Evolutionary conservation across 495 filamentous ascomycete species (phyloP), one percentile per base, ranked within the genome.

Genomic region (Aeminium ludgeri): DNA sequence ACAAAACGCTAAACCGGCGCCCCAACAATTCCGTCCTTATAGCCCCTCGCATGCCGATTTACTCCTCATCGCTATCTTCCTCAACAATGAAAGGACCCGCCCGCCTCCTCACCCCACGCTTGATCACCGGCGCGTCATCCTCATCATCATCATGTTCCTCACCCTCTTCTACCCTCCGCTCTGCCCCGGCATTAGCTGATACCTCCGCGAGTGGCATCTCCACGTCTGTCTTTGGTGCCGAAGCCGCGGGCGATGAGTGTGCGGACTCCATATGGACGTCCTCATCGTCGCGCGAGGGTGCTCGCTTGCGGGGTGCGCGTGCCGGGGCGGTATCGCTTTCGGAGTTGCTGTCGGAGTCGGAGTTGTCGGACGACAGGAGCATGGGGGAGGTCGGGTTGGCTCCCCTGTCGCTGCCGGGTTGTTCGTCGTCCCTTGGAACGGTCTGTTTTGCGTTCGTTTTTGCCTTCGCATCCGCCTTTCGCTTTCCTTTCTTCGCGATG

Each of bases 41-140:
- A 25, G 8, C 23, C 23, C 23, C 3, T 3, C 23, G 3, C 8
- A 8, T 25, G 23, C 4, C n/a, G n/a, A n/a, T n/a, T 25, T 8
- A 25, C 23, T 25, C 23, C 3, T 25, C 23, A 25, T 55, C 51
- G 30, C 70, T 73, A 50, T 75, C 46, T 31, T 45, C 42, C 30
- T 49, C 71, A 34, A 72, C 43, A 39, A 74, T 53, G 44, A 74
- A 73, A 18, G 68, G 69, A 3, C 62, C 65, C 49, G 61, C 62
- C 1, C 58, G 59, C 36, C 59, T 64, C 35, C 56, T 55, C 49
- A 30, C 31, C 15, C 12, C 20, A 15, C 51, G 39, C 28, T 49
- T 53, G 15, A 16, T 11, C 11, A 53, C 19, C 20, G 41, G 44
- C 27, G 28, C 38, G 37, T 50, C 44, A 20, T 53, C 49, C 16